These are phyloP conservation scores for Thelonectria discophora DNA, from an alignment of 2,329 filamentous ascomycete species.

Conservation along the genomic window DNA sequence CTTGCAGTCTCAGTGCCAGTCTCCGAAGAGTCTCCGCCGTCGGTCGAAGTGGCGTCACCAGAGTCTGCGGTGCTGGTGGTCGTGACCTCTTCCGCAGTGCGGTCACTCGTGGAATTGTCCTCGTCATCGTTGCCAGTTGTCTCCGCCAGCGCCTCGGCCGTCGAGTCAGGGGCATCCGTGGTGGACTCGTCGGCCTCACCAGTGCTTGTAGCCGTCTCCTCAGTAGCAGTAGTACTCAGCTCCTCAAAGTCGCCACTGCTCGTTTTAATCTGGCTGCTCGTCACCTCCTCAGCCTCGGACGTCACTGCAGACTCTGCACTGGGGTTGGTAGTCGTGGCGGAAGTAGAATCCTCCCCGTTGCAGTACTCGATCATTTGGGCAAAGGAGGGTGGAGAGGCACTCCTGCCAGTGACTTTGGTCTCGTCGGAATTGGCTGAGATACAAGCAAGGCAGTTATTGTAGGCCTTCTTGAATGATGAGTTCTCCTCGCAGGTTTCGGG, in stretches of 20 bases:
- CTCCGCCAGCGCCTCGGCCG: too few relatives aligned
- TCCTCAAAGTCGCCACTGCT: slow-evolving; percentile 22
- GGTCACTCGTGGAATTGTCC: not conserved
- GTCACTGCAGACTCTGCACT: slow-evolving; percentile 40
- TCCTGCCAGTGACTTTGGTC: slow-evolving; percentile 41
- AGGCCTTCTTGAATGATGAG: slow-evolving; percentile 54
- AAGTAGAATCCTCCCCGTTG: slow-evolving; percentile 34
- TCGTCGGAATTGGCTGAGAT: slow-evolving; percentile 42
- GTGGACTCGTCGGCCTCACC: not conserved
- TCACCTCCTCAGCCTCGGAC: slow-evolving; percentile 40
- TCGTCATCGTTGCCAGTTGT: not conserved
- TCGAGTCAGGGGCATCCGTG: not conserved
- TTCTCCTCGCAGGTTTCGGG: not conserved
- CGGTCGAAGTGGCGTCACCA: not conserved
- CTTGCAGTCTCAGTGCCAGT: slow-evolving; percentile 5
- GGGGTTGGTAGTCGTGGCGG: slow-evolving; percentile 23
- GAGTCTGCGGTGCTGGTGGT: not conserved
- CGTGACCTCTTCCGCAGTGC: not conserved
- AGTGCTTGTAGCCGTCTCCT: slow-evolving; percentile 3
- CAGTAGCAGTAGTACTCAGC: not conserved
- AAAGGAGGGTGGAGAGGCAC: slow-evolving; percentile 52
- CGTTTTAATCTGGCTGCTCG: slow-evolving; percentile 38
- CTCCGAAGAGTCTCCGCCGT: not conserved
- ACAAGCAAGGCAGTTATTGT: slow-evolving; percentile 54
- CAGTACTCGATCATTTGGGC: slow-evolving; percentile 59